Base-by-base conservation (phyloP, 164 flowering plant genomes). In the Chloranthus sessilifolius region DNA sequence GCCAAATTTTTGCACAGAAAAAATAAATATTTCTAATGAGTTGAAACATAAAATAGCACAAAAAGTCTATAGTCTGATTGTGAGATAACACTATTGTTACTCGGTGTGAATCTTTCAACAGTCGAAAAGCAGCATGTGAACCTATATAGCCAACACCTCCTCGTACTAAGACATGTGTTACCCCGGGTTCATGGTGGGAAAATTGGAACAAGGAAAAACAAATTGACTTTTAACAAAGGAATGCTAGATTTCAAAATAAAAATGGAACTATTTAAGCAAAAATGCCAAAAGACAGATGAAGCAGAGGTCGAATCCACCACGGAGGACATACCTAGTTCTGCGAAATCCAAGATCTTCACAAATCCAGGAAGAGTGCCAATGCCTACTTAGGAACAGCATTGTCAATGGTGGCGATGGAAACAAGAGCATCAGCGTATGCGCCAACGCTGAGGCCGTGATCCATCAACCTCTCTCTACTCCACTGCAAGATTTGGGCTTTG, bases 131-230 rank as follows among this genome's bases (percentile, higher is more conserved):
- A 56, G 99, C 97, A 77, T 92, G 99, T 36, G 97, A 92, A 51
- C 99, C 99, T 60, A 92, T 88, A 59, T 73, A 92, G 26, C 99
- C 99, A 63, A 95, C 99, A 54, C 97, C 97, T 49, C 99, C 99
- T 1, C 97, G 84, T 30, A 92, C 99, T 65, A 92, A 62, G 51
- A 88, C 95, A 73, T 92, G 99, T 7, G 74, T 74, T 4, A 92
- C 85, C 30, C 95, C 99, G 45, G 47, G 58, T 66, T 92, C 95
- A 55, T 47, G 87, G 33, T 28, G 59, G 21, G 92, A 78, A 62
- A 92, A 92, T 97, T 92, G 72, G 28, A 26, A n/a, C n/a, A n/a
- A n/a, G n/a, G n/a, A n/a, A n/a, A n/a, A n/a, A n/a, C n/a, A n/a
- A n/a, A n/a, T n/a, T n/a, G n/a, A n/a, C n/a, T n/a, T n/a, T n/a